phyloP scores from a whole-genome alignment of 2,329 filamentous ascomycete species.

The Pyrenochaeta sp. region DNA sequence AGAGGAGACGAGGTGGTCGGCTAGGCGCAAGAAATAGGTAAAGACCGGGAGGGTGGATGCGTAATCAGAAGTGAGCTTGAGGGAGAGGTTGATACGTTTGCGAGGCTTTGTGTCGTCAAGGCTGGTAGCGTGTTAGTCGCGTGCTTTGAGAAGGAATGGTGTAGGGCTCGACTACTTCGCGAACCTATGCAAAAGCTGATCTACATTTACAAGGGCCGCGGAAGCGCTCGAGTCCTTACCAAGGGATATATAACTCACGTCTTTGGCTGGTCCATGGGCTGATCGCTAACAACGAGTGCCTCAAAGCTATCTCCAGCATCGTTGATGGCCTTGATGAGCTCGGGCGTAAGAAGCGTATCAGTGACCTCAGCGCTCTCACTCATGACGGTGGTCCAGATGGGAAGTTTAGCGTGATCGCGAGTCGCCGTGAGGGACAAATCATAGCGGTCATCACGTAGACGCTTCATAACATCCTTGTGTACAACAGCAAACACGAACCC shows the following conservation, averaged over 20 bases:
- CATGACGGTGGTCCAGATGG: constrained; percentile 92
- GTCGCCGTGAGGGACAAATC: constrained; percentile 92
- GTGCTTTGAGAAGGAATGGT: background rate
- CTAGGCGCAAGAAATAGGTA: constrained; percentile 81
- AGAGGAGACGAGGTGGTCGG: constrained; percentile 77
- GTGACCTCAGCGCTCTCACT: constrained; percentile 96
- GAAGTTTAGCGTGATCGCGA: constrained; percentile 91
- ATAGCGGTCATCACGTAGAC: constrained; percentile 89
- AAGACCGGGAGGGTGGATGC: constrained; percentile 78
- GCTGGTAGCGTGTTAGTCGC: constrained; percentile 54
- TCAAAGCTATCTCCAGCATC: constrained; percentile 78
- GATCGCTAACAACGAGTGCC: constrained; percentile 88
- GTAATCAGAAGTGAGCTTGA: constrained; percentile 68
- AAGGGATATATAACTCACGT: constrained; percentile 66
- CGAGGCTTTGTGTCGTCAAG: constrained; percentile 83
- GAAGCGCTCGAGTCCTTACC: background rate
- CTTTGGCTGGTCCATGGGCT: constrained; percentile 84
- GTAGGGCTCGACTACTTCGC: background rate
- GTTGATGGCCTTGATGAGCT: constrained; percentile 81
- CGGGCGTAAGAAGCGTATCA: constrained; percentile 83
- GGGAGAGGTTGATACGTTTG: constrained; percentile 84
- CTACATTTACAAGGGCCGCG: background rate
- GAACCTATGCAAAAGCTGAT: background rate
- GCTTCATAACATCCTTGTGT: constrained; percentile 93
- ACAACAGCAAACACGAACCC: constrained; percentile 95